Evolutionary conservation across 352 stramenopile genomes (phyloP), one percentile per base, ranked within the genome.

Genomic region (Globisporangium nunn): DNA sequence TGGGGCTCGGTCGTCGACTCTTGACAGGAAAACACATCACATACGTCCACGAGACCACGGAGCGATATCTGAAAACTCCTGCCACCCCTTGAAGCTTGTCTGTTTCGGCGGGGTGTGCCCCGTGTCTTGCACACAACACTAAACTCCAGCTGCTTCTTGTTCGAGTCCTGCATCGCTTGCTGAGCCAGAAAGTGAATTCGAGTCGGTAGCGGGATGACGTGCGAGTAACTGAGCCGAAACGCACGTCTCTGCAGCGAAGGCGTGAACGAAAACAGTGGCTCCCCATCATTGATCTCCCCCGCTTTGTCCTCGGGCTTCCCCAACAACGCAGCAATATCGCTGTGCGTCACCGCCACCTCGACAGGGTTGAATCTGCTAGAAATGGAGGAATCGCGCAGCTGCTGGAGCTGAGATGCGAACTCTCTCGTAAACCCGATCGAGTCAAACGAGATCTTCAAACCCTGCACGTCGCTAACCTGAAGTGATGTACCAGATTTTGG

Each of bases 321-420:
- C 49, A 70, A 53, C 4, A 67, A 15, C 17, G 57, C 43, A 4
- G 48, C 6, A 18, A 74, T 54, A 30, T 82, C 55, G 47, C 64
- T 64, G 41, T 84, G 71, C 0, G 64, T 68, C 23, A 85, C 69
- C 0, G 58, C 51, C n/a, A 87, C 67, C 31, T 84, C 51, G 15
- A 85, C 69, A 1, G 77, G 74, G 48, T 63, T 72, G 48, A 78
- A 84, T 15, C 77, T 68, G 44, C 70, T 84, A 3, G 71, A 79
- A 7, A 75, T 58, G 8, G 73, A 72, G 0, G 69, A 67, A 60
- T 87, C 72, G 11, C 75, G 72, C 23, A 84, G 62, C 48, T 74
- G 63, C 6, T 68, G 74, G 5, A 88, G 63, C 47, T 67, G 57
- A 0, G 71, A 56, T 4, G 84, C 68, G 28, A 82, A 74, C 12